Conservation (phyloP, 257 asterid genomes). For the Jaltomata sinuosa region DNA sequence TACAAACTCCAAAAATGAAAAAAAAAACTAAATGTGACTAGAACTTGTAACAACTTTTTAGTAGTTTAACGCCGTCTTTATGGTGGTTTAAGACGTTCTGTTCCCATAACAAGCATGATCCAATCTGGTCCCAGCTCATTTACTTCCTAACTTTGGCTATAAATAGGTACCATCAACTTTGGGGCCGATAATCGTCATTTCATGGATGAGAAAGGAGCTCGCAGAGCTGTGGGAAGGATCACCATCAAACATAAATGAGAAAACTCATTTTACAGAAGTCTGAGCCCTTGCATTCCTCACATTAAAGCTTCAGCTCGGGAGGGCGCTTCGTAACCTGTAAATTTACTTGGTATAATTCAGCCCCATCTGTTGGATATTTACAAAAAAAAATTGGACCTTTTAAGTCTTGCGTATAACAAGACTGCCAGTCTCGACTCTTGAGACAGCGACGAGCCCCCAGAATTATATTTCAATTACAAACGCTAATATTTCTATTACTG, state of each 20-base stretch:
- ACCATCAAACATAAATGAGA: constrained; percentile 33
- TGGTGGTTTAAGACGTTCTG: neutral
- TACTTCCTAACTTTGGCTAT: neutral
- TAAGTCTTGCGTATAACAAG: neutral
- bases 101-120: neutral
- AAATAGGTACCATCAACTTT: constrained; percentile 80
- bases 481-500: neutral
- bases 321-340: neutral
- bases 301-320: neutral
- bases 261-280: constrained; percentile 43
- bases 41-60: neutral
- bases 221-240: constrained; percentile 87
- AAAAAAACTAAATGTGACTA: neutral
- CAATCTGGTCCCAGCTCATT: neutral
- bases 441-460: neutral
- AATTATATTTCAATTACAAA: neutral
- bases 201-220: constrained; percentile 81
- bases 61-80: neutral
- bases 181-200: constrained; percentile 67
- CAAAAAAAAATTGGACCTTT: neutral
- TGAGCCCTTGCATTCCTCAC: constrained; percentile 16
- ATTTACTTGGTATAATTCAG: neutral
- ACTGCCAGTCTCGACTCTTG: neutral
- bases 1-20: neutral
- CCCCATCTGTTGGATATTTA: neutral